Conservation (phyloP, 2,329 filamentous ascomycete species). For the Epichloe glyceriae region DNA sequence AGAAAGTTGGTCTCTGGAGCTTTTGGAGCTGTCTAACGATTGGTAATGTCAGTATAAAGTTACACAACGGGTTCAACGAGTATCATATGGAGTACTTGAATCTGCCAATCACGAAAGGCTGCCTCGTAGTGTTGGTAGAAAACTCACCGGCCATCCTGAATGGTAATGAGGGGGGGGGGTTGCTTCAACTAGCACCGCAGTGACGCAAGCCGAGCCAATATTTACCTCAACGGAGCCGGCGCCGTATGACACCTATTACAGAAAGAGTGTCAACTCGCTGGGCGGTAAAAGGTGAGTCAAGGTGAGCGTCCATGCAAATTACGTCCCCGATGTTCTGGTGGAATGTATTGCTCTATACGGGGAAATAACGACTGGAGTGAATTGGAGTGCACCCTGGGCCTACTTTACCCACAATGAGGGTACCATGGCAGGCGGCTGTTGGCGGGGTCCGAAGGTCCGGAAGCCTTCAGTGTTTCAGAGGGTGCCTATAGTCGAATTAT, state of each 20-base stretch:
- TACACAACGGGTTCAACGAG: not conserved
- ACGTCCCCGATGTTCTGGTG: not conserved
- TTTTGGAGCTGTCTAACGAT: not conserved
- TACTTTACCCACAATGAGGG: not conserved
- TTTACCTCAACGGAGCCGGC: not conserved
- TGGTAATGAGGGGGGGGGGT: not conserved
- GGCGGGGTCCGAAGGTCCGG: conserved; percentile 7
- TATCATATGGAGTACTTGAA: not conserved
- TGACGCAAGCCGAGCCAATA: not conserved
- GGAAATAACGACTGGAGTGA: not conserved
- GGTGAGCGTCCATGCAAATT: not conserved
- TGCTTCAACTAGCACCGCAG: not conserved
- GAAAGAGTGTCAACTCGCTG: not conserved
- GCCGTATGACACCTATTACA: not conserved
- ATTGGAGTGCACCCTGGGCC: not conserved
- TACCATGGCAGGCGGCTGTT: not conserved
- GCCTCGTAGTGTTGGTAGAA: not conserved
- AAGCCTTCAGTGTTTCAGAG: conserved; percentile 8
- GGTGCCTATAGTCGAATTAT: conserved; percentile 14
- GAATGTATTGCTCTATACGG: not conserved
- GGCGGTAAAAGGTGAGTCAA: not conserved
- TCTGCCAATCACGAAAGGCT: not conserved
- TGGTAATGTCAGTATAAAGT: not conserved
- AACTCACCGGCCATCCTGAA: conserved; percentile 5
- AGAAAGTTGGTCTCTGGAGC: not conserved